Conservation (phyloP, 495 filamentous ascomycete genomes). For the Trichoderma orchidacearum region DNA sequence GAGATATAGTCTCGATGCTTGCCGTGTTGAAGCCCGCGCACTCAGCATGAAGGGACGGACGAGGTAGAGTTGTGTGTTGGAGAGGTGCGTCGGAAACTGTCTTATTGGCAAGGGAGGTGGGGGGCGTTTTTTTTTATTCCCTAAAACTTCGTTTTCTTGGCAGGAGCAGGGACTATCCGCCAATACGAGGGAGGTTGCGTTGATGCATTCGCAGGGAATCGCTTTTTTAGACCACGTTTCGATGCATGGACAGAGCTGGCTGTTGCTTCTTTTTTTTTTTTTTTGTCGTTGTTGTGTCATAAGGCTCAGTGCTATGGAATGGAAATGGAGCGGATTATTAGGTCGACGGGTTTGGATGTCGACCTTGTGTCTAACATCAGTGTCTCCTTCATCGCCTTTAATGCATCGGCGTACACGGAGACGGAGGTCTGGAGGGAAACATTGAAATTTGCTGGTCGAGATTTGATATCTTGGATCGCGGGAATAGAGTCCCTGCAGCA, state of each 20-base stretch:
- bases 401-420: not conserved
- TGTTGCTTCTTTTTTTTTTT: conserved; percentile 18
- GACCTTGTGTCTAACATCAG: not conserved
- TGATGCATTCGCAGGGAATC: conserved; percentile 3
- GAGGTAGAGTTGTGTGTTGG: not conserved
- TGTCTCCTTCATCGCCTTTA: not conserved
- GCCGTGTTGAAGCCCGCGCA: not conserved
- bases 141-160: not conserved
- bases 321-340: not conserved
- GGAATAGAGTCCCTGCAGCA: not conserved
- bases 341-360: not conserved
- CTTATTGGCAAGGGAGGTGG: not conserved
- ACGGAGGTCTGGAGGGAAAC: not conserved
- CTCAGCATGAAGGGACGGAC: not conserved
- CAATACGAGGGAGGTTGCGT: conserved; percentile 1
- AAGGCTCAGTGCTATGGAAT: not conserved
- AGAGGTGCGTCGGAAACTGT: not conserved
- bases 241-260: conserved; percentile 32
- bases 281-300: not conserved
- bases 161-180: not conserved
- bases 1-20: not conserved
- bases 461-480: not conserved
- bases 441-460: not conserved
- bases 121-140: not conserved
- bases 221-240: conserved; percentile 28